Base-by-base conservation (phyloP, 495 filamentous ascomycete genomes). In the Neurospora sp. region DNA sequence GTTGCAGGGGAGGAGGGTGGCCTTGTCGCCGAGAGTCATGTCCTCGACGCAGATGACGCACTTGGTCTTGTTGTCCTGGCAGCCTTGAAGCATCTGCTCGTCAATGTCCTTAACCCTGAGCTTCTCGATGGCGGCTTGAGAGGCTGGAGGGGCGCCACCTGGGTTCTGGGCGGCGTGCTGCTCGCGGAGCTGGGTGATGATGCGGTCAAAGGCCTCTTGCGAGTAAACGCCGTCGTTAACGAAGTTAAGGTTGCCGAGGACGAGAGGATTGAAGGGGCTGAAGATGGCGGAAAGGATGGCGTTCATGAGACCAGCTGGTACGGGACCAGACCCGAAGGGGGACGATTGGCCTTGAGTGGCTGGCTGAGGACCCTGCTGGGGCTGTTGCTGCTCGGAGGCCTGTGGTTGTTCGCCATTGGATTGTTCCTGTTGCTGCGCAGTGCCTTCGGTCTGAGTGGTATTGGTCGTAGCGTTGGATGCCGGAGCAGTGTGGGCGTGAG, bases 41-140 rank as follows among this genome's bases (percentile, higher is more conserved):
- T 92, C 86, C 70, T 97, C 95, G 86, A 97, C 97, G 77, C 95
- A 98, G 73, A 97, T 93, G 44, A 92, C 92, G 78, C 94, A 97
- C 74, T 94, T 93, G 5, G 86, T 89, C 73, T 82, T 84, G 10
- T 79, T 77, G 44, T 85, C 85, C 18, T 77, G 79, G 8, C 75
- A 90, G 38, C 39, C 46, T 12, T 66, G 12, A 7, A 94, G 81
- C 88, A 94, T 89, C 69, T 89, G 84, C 44, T 84, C 82, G 48
- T 91, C 85, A 10, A 94, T 78, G 48, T 85, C 86, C 75, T 89
- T 91, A 75, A 87, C 90, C 0, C 90, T 90, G 3, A 98, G 83
- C 39, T 87, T 84, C 10, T 85, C 87, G 74, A 98, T 95, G 4
- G 91, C 92, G 16, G 85, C 86, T 48, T 88, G 87, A 5, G 91